A percentile compares a stretch with the other conserved stretches of the same genome.
These are phyloP conservation scores for Solanum chiquidenum DNA, from an alignment of 257 asterid genomes.

Conservation along the genomic window DNA sequence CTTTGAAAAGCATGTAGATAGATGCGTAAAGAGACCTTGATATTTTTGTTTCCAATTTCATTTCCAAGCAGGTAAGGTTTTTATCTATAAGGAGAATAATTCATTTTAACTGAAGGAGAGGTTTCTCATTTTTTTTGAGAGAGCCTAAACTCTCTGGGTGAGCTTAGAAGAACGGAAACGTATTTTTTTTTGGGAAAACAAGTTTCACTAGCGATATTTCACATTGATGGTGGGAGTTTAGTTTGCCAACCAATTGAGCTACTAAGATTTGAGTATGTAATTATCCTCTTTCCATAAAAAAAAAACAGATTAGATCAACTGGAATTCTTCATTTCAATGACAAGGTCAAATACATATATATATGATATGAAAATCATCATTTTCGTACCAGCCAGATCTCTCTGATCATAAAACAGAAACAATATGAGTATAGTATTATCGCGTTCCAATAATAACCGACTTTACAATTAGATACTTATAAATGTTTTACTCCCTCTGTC, in stretches of 20 bases:
- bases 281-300: neutral
- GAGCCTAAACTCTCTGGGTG: neutral
- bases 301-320: neutral
- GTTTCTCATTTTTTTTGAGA: neutral
- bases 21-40: neutral
- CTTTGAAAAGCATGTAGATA: constrained; percentile 9
- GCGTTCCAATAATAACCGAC: neutral
- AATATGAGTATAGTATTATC: neutral
- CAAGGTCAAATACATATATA: neutral
- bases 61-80: neutral
- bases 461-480: neutral
- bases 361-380: neutral
- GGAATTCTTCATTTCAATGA: neutral
- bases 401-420: neutral
- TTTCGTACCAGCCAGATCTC: neutral
- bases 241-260: neutral
- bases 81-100: neutral
- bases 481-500: no score
- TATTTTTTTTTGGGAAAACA: neutral
- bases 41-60: neutral
- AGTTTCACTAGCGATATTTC: neutral
- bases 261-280: neutral
- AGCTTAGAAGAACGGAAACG: neutral
- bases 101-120: neutral
- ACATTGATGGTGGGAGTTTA: neutral